Percentiles rank a stretch among this genome's conserved stretches.
These are phyloP conservation scores for Albophoma yamanashiensis DNA, from an alignment of 2,329 filamentous ascomycete genomes.

Conservation along the genomic window DNA sequence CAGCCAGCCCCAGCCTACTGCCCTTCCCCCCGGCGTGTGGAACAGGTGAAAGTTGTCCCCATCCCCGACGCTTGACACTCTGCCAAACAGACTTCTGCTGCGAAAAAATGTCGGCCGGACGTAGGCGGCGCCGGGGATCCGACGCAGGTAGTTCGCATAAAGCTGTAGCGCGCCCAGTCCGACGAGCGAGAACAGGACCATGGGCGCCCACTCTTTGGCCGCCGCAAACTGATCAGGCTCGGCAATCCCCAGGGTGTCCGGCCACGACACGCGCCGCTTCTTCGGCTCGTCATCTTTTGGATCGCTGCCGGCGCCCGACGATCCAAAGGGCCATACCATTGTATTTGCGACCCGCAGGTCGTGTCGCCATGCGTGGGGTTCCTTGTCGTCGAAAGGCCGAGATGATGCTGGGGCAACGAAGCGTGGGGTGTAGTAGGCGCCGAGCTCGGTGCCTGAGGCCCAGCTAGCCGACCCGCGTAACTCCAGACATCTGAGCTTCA, in stretches of 20 bases:
- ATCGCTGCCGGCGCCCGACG: conserved; percentile 13
- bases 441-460: conserved; percentile 2
- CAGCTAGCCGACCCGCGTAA: not conserved
- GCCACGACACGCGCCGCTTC: conserved; percentile 24
- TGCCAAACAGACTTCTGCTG: conserved; percentile 66
- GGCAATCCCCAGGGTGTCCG: conserved; percentile 20
- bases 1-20: conserved; percentile 89
- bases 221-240: conserved; percentile 19
- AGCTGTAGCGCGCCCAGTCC: conserved; percentile 33
- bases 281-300: conserved; percentile 10
- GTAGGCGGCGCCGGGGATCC: conserved; percentile 67
- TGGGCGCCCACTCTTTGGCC: conserved; percentile 28
- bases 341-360: conserved; percentile 18
- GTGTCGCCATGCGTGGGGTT: conserved; percentile 4
- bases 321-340: conserved; percentile 32
- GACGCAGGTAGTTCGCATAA: conserved; percentile 69
- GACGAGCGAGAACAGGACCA: conserved; percentile 24
- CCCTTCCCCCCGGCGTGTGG: conserved; percentile 83
- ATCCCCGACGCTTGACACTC: conserved; percentile 89
- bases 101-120: conserved; percentile 69
- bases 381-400: not conserved
- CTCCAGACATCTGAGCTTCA: not conserved
- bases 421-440: not conserved
- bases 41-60: conserved; percentile 92
- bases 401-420: not conserved